Base-by-base conservation (phyloP, 73 alveolate species). In the Blepharisma stoltei region DNA sequence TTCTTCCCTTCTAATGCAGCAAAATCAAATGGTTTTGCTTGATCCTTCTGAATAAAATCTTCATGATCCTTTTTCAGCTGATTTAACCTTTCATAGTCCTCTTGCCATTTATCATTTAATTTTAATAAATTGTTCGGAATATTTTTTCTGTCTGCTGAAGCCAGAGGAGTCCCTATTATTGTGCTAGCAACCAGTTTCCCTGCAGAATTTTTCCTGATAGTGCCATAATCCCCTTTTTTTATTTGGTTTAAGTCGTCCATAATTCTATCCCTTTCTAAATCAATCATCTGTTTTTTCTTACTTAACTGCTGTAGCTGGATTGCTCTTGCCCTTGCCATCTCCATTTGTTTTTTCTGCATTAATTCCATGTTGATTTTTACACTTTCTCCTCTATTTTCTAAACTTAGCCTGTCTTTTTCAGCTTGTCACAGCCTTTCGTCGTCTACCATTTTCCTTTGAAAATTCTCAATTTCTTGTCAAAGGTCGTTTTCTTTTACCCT, bases 401-500 rank as follows among this genome's bases (percentile, higher is more conserved):
- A 21, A 41, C n/a, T 43, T 44, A 60, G 48, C 32, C 65, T 78
- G 6, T 38, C 53, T 32, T 25, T 60, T 60, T 18, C 18, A n/a
- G 18, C 23, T n/a, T 60, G 14, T 60, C n/a, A 60, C 23, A n/a
- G 11, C 23, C 18, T 60, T 25, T 60, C 73, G 5, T 60, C 73
- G 23, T 60, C 73, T 20, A 60, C n/a, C 11, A 60, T n/a, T 25
- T 38, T n/a, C 38, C 46, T 9, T 14, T 60, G 37, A 14, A 60
- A 48, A 49, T 78, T 76, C 71, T 91, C 85, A 23, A 91, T 88
- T 77, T 91, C 95, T 54, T 83, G 89, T 27, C 85, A 76, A 75
- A 91, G 66, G 18, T 87, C 84, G 38, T 83, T 65, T 80, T 91
- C 97, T 67, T 90, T 86, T 71, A 82, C 21, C 69, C 91, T 70